Evolutionary conservation across 176 grass and related monocot species (phyloP), one percentile per base, ranked within the genome.

Genomic region (Hsuehochloa calcarea): DNA sequence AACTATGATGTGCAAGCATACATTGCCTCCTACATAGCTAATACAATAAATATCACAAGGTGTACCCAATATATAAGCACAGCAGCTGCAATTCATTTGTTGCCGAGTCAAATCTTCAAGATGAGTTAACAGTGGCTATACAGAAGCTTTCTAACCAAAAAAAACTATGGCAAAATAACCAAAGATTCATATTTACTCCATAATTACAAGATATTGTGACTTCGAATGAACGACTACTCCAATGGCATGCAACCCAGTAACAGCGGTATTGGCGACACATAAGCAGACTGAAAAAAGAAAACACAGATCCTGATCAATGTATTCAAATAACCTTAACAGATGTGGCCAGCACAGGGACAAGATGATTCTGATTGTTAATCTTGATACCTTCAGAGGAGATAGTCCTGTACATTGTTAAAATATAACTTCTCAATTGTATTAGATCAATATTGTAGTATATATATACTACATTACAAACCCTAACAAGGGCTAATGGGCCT

Each of bases 361-460:
- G 93, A 85, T 98, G 91, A 86, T 44, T 92, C 68, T 98, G 96
- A 65, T 89, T 95, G 74, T 98, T 98, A 89, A 95, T 27, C 74
- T 98, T 95, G 86, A 95, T 88, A 64, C 91, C 96, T 74, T 98
- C 96, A 15, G 85, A 59, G 63, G 74, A 84, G 56, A 95, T 55
- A 85, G 77, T 72, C 90, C 96, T 98, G 77, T 16, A 58, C 20
- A 73, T n/a, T n/a, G n/a, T n/a, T n/a, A n/a, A n/a, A n/a, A n/a
- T n/a, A n/a, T n/a, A n/a, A n/a, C n/a, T n/a, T n/a, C n/a, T n/a
- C n/a, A n/a, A n/a, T n/a, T n/a, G n/a, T n/a, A n/a, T n/a, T n/a
- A n/a, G n/a, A n/a, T n/a, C n/a, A n/a, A n/a, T n/a, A n/a, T n/a
- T n/a, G n/a, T n/a, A n/a, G n/a, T n/a, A n/a, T n/a, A n/a, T n/a